Base-by-base conservation (phyloP, 257 asterid species). In the Agastache rugosa region DNA sequence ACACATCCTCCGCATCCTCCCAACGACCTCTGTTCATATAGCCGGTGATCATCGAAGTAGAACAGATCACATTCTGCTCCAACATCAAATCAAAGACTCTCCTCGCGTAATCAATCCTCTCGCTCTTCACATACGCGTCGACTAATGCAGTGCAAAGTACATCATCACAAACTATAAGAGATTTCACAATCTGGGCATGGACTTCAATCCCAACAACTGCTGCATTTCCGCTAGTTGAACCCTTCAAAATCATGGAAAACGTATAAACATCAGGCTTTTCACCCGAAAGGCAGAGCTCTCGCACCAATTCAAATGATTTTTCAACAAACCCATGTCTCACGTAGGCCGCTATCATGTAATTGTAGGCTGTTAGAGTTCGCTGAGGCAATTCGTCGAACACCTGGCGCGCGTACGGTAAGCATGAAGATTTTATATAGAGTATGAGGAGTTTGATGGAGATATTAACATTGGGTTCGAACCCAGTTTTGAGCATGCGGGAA, bases 21-120 rank as follows among this genome's bases (percentile, higher is more conserved):
- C 86, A 65, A 34, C 67, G 69, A 47, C 88, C 88, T 69, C 62
- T 82, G 68, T 87, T 88, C 98, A 93, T 85, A 85, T 93, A 91
- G 35, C 97, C 98, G 1, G 96, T 85, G 77, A 93, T 89, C 93
- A 93, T 81, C 14, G 98, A 89, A 7, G 98, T 91, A 8, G 97
- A 83, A 68, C 98, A 91, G 53, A 91, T 76, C 63, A 93, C 91
- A 75, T 86, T 86, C 72, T 79, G 79, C 51, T 87, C 88, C 87
- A 87, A 37, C 96, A 91, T 91, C 80, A 82, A 70, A 81, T 91
- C 96, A 78, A 86, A 89, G 79, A 93, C 93, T 73, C 81, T 88
- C 85, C 96, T 82, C 1, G 89, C 97, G 62, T 83, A 88, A 53
- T 72, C 86, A 59, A 91, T 67, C 35, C 85, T 79, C 71, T 83